Evolutionary conservation across 805 yeast genomes (phyloP).

Genomic region (Jamesozyma gamospora): DNA sequence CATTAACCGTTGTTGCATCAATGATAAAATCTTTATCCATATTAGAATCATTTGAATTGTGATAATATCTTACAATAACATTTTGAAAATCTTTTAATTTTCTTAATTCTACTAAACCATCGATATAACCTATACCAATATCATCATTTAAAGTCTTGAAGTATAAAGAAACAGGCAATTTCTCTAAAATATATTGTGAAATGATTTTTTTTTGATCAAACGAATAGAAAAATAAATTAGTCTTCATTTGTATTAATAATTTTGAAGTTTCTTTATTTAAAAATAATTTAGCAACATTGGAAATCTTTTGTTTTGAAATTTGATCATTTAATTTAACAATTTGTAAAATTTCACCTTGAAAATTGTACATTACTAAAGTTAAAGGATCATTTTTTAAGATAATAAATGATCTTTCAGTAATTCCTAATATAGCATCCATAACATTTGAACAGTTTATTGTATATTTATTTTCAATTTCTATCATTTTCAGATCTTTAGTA

Average conservation of each 20-base stretch:
- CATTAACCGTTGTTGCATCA: constrained; percentile 6
- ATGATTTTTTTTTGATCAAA: constrained; percentile 24
- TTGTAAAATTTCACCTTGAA: constrained; percentile 21
- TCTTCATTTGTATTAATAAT: constrained; percentile 18
- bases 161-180: constrained; percentile 7
- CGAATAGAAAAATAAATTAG: constrained; percentile 20
- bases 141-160: constrained; percentile 10
- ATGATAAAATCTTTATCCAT: constrained; percentile 1
- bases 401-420: constrained; percentile 28
- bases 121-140: constrained; percentile 12
- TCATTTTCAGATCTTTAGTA: constrained; percentile 1
- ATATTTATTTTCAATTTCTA: constrained; percentile 10
- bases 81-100: constrained; percentile 13
- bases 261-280: constrained; percentile 26
- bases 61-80: constrained; percentile 10
- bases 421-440: constrained; percentile 20
- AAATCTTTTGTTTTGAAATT: constrained; percentile 4
- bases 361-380: constrained; percentile 20
- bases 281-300: constrained; percentile 7
- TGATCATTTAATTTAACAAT: constrained; percentile 13
- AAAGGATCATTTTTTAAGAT: constrained; percentile 15
- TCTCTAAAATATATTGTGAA: constrained; percentile 7
- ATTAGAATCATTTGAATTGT: constrained; percentile 5
- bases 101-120: constrained; percentile 21
- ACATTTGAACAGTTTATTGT: constrained; percentile 5